Evolutionary conservation across 768 basidiomycete genomes (phyloP), one percentile per base, ranked within the genome.

Genomic region (Russula sp.): DNA sequence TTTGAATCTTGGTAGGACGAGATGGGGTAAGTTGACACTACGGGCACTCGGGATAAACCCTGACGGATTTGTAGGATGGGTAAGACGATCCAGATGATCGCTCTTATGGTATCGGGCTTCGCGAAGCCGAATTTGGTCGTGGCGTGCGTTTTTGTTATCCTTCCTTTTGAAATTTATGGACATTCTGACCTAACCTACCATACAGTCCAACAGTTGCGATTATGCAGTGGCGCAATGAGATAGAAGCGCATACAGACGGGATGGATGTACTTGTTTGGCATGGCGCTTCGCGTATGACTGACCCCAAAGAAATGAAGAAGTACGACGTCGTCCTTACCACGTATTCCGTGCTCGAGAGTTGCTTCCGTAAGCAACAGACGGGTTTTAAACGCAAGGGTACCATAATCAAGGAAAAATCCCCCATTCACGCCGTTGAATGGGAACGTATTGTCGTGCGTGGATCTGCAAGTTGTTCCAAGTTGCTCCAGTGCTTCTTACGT

Each of bases 51-150:
- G 60, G 40, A 13, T 55, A 63, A 62, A 34, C 70, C 28, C 48
- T 65, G 24, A 68, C 67, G 46, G n/a, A 20, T 10, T 42, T 57
- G 49, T 67, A 89, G 90, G 22, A 93, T 94, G 92, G 90, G 90
- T 16, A 94, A 94, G 76, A 99, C 96, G 0, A 98, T 99, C 64
- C 97, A 99, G 73, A 93, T 94, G 68, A 95, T 99, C 56, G 83
- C 94, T 1, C 80, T 98, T 44, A 80, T 99, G 42, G 84, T 95
- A 5, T 85, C 89, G 1, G 92, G 94, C 70, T 73, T 81, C 54
- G 76, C 80, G 65, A 89, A 84, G 72, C 94, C 94, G 2, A 96
- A 94, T 69, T 82, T 99, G 24, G 92, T 99, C 36, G 82, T 99
- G 32, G 97, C 97, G 89, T 92, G 73, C 66, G 87, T n/a, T 50